A percentile compares a stretch with the other conserved stretches of the same genome.
Evolutionary conservation across 1,284 basidiomycete genomes (phyloP).

Genomic region (Cutaneotrichosporon cyanovorans): DNA sequence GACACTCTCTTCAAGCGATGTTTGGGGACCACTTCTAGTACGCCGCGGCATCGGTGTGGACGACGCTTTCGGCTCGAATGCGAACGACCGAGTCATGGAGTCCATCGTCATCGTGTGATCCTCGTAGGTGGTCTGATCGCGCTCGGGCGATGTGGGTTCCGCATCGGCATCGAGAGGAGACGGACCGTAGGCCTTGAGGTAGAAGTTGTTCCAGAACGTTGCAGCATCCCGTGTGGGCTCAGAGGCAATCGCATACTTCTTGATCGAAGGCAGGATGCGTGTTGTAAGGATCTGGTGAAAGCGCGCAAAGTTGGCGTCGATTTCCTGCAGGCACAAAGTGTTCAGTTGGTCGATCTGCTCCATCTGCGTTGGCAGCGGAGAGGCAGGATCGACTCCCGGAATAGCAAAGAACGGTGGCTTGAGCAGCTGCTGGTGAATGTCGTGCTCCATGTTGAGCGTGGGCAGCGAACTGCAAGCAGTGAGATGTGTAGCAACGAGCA

Average conservation of each 20-base stretch:
- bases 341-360: slow-evolving; percentile 95
- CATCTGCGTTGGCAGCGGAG: slow-evolving; percentile 63
- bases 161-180: slow-evolving; percentile 6
- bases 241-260: slow-evolving; percentile 74
- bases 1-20: slow-evolving; percentile 56
- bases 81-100: slow-evolving; percentile 19
- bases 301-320: slow-evolving; percentile 86
- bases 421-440: slow-evolving; percentile 14
- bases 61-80: slow-evolving; percentile 27
- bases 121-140: slow-evolving; percentile 20
- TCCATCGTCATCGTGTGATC: slow-evolving; percentile 31
- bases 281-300: slow-evolving; percentile 80
- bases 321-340: slow-evolving; percentile 69
- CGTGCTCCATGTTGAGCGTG: too few species aligned
- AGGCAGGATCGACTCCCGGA: slow-evolving; percentile 64
- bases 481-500: too few species aligned
- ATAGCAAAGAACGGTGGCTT: slow-evolving; percentile 49
- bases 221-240: slow-evolving; percentile 82
- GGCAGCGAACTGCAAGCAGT: too few species aligned
- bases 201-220: slow-evolving; percentile 96
- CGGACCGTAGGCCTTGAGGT: slow-evolving; percentile 50
- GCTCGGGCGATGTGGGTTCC: slow-evolving; percentile 2
- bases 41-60: slow-evolving; percentile 35
- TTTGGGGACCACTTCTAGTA: slow-evolving; percentile 29
- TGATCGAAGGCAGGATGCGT: slow-evolving; percentile 75